phyloP scores from a whole-genome alignment of 169 alveolate genomes.

The Plasmodium adleri region DNA sequence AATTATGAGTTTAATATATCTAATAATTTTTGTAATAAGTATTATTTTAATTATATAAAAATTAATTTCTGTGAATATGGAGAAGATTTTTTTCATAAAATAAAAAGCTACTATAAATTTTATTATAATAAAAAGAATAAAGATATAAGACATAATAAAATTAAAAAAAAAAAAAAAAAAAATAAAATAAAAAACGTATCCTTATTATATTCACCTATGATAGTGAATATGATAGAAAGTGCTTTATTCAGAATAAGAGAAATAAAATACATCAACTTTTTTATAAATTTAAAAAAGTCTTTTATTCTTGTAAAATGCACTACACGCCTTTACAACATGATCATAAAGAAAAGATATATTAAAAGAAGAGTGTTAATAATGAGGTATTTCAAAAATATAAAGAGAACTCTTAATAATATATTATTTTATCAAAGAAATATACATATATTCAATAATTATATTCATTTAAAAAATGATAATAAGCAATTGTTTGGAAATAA shows the following conservation, averaged over 20 bases:
- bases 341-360: neutral
- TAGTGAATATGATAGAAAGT: neutral
- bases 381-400: conserved; percentile 5
- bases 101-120: conserved; percentile 10
- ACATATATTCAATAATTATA: no score
- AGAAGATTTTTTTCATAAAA: conserved; percentile 54
- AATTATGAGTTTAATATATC: conserved; percentile 49
- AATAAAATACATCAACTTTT: neutral
- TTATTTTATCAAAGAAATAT: no score
- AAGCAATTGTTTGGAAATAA: neutral
- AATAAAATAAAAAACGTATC: neutral
- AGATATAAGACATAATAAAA: neutral
- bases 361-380: conserved; percentile 28
- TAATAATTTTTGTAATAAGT: neutral
- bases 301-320: conserved; percentile 38
- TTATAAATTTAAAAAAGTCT: neutral
- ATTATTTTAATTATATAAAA: conserved; percentile 30
- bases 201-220: neutral
- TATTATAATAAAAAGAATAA: neutral
- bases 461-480: neutral
- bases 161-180: neutral
- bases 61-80: conserved; percentile 69
- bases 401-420: neutral
- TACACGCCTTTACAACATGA: conserved; percentile 17
- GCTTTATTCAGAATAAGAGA: neutral